Percentiles rank a stretch among this genome's conserved stretches.
Conservation (phyloP, 257 asterid genomes). For the Nicotiana sylvestris region DNA sequence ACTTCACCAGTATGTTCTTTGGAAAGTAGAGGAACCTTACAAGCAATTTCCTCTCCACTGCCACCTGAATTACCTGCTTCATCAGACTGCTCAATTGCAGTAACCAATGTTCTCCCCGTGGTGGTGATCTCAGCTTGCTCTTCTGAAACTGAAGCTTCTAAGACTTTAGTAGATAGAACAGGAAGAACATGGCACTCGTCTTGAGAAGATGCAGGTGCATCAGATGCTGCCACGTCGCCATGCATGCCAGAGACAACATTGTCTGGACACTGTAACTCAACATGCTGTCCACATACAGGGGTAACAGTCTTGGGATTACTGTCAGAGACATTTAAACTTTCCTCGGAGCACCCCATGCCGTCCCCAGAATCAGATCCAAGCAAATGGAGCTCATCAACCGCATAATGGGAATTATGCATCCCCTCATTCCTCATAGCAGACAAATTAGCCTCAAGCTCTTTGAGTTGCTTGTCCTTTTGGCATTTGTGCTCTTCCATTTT, state of each 20-base stretch:
- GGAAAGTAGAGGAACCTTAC: slow-evolving; percentile 16
- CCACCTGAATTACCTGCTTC: slow-evolving; percentile 23
- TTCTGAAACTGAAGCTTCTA: slow-evolving; percentile 17
- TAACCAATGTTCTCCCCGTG: background rate
- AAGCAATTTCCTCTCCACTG: slow-evolving; percentile 16
- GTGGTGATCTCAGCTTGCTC: slow-evolving; percentile 12
- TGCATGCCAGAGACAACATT: slow-evolving; percentile 11
- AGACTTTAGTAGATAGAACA: slow-evolving; percentile 18
- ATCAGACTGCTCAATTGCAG: slow-evolving; percentile 14
- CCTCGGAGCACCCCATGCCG: background rate
- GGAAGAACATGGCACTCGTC: slow-evolving; percentile 8
- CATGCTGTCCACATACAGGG: slow-evolving; percentile 15
- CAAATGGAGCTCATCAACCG: background rate
- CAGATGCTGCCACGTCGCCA: slow-evolving; percentile 7
- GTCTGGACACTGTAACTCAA: slow-evolving; percentile 11
- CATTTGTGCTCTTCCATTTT: slow-evolving; percentile 34
- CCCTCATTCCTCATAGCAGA: slow-evolving; percentile 33
- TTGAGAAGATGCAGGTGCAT: slow-evolving; percentile 6
- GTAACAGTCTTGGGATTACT: slow-evolving; percentile 11
- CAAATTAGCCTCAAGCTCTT: slow-evolving; percentile 44
- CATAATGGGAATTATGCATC: slow-evolving; percentile 18
- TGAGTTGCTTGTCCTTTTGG: slow-evolving; percentile 25
- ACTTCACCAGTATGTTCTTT: slow-evolving; percentile 26
- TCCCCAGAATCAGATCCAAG: background rate
- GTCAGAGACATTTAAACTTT: slow-evolving; percentile 8